phyloP scores from a whole-genome alignment of 768 basidiomycete species.

The Tricholoma terreum region DNA sequence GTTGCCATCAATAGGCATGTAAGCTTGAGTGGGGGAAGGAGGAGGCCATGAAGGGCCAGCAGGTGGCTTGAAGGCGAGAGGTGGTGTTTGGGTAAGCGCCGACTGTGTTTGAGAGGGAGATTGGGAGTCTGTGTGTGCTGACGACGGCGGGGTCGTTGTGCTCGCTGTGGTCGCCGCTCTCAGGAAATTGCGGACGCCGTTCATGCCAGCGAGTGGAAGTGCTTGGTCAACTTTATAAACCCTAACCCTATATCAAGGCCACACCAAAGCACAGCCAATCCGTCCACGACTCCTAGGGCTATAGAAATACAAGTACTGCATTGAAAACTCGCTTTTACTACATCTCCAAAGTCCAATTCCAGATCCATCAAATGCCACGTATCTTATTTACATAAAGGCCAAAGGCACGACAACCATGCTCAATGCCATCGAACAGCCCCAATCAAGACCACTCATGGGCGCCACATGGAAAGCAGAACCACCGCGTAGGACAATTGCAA shows the following conservation, averaged over 20 bases:
- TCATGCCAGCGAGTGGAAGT: slow-evolving; percentile 41
- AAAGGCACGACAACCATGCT: background rate
- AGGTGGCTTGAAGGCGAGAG: slow-evolving; percentile 18
- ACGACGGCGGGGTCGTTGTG: slow-evolving; percentile 23
- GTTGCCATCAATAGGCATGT: slow-evolving; percentile 18
- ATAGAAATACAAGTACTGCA: no score
- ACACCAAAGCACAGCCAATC: no score
- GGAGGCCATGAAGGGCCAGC: slow-evolving; percentile 45
- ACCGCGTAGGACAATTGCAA: background rate
- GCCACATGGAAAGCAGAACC: background rate
- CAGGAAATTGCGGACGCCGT: slow-evolving; percentile 69
- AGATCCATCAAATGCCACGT: no score
- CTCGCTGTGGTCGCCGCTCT: slow-evolving; percentile 34
- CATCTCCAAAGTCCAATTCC: no score
- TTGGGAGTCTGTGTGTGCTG: slow-evolving; percentile 15
- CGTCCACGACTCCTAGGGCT: no score
- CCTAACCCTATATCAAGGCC: slow-evolving; percentile 7
- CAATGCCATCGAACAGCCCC: background rate
- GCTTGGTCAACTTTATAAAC: slow-evolving; percentile 4
- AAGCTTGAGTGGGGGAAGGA: slow-evolving; percentile 32
- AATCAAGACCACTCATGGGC: background rate
- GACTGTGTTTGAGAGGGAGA: slow-evolving; percentile 10
- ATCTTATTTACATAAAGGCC: background rate
- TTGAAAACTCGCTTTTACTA: background rate
- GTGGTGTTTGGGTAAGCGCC: slow-evolving; percentile 16